phyloP scores from a whole-genome alignment of 2,329 filamentous ascomycete genomes.

The Cercospora zeina region DNA sequence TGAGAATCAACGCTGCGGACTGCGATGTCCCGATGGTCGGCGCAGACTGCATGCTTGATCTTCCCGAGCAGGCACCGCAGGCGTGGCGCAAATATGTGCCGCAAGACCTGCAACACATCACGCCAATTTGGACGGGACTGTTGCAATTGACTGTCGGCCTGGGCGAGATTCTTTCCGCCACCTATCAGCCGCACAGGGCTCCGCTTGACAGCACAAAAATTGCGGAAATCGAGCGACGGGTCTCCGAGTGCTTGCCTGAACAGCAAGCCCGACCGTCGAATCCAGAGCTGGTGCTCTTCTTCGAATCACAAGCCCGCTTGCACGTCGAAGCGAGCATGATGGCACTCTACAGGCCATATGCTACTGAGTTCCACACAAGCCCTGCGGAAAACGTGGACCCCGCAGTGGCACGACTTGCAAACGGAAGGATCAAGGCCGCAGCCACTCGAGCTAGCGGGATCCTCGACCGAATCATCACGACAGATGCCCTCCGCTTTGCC shows the following conservation, averaged over 20 bases:
- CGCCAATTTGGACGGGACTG: conserved; percentile 20
- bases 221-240: conserved; percentile 14
- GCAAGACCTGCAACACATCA: conserved; percentile 14
- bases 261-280: conserved; percentile 9
- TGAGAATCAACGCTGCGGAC: conserved; percentile 22
- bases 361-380: conserved; percentile 13
- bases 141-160: conserved; percentile 19
- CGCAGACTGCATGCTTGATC: conserved; percentile 16
- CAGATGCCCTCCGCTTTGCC: conserved; percentile 10
- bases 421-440: conserved; percentile 13
- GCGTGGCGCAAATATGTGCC: conserved; percentile 18
- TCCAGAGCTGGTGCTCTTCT: conserved; percentile 16
- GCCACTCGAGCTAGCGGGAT: conserved; percentile 16
- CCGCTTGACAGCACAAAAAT: conserved; percentile 12
- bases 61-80: conserved; percentile 15
- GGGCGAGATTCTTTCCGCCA: conserved; percentile 16
- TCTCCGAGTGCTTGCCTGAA: conserved; percentile 14
- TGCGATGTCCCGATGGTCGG: conserved; percentile 23
- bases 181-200: conserved; percentile 15
- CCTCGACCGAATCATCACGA: conserved; percentile 14
- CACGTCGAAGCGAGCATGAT: conserved; percentile 17
- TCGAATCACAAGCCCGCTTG: conserved; percentile 13
- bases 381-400: conserved; percentile 9
- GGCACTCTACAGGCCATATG: conserved; percentile 20
- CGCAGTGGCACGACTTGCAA: conserved; percentile 3